These are phyloP conservation scores for Pseudodiploospora longispora DNA, from an alignment of 2,329 filamentous ascomycete species.

Conservation along the genomic window DNA sequence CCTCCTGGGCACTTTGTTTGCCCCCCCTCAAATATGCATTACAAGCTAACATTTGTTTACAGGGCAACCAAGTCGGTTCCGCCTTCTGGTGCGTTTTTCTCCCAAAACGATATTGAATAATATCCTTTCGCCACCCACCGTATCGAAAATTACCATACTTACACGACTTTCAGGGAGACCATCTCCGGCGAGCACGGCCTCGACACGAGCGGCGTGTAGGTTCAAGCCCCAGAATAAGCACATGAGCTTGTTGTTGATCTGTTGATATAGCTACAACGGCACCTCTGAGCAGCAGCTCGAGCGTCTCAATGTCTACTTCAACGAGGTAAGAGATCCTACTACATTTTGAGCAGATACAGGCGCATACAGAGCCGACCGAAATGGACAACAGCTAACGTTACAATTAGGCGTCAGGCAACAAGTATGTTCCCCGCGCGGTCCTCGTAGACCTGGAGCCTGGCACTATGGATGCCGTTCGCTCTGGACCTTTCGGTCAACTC, in stretches of 20 bases:
- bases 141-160: slow-evolving; percentile 3
- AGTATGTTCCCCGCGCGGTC: slow-evolving; percentile 97
- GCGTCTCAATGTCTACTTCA: slow-evolving; percentile 99
- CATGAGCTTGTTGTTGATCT: neutral
- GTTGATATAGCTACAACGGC: slow-evolving; percentile 67
- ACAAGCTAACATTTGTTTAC: slow-evolving; percentile 28
- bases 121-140: neutral
- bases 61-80: slow-evolving; percentile 99
- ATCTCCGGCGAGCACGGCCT: slow-evolving; percentile 91
- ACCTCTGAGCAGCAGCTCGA: slow-evolving; percentile 97
- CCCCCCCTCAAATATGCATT: slow-evolving; percentile 7
- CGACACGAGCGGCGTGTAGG: slow-evolving; percentile 74
- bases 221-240: neutral
- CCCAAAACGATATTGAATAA: neutral
- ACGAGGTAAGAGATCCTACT: slow-evolving; percentile 40
- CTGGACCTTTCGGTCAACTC: slow-evolving; percentile 94
- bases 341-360: slow-evolving; percentile 1
- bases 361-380: neutral
- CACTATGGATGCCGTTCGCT: slow-evolving; percentile 98
- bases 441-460: slow-evolving; percentile 98
- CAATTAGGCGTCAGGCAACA: slow-evolving; percentile 80
- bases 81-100: slow-evolving; percentile 61
- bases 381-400: neutral
- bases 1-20: slow-evolving; percentile 1
- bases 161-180: slow-evolving; percentile 51